Evolutionary conservation across 345 rosid genomes (phyloP).

Genomic region (Melaleuca quinquenervia): DNA sequence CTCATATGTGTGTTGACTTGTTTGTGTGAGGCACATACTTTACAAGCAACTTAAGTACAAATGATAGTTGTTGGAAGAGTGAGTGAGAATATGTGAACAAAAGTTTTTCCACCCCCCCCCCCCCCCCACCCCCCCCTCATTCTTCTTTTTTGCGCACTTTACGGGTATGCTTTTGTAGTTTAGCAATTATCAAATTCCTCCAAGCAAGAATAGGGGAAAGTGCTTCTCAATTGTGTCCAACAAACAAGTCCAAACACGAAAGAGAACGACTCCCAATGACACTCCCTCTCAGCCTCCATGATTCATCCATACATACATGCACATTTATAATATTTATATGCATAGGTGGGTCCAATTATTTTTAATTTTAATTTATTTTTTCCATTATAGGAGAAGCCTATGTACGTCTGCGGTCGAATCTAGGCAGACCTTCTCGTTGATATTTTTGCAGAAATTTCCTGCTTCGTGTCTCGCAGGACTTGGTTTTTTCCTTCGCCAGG

Average conservation of each 20-base stretch:
- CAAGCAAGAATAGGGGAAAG: background rate
- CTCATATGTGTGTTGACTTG: background rate
- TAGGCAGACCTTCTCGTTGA: background rate
- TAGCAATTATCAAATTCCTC: slow-evolving; percentile 7
- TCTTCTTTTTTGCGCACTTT: background rate
- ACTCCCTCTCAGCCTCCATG: background rate
- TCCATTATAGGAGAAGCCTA: background rate
- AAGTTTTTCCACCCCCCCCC: too few species aligned
- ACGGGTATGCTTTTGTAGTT: slow-evolving; percentile 4
- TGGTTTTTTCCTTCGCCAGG: background rate
- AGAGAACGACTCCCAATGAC: slow-evolving; percentile 2
- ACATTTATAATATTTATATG: too few species aligned
- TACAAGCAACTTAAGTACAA: background rate
- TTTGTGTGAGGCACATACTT: background rate
- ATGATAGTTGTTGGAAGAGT: background rate
- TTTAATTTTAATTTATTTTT: background rate
- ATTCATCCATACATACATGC: background rate
- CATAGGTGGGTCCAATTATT: background rate
- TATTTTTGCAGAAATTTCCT: background rate
- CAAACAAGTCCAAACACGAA: slow-evolving; percentile 1
- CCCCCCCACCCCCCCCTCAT: too few species aligned
- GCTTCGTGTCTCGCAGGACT: background rate
- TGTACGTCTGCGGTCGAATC: background rate
- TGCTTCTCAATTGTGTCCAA: slow-evolving; percentile 2
- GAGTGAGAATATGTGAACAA: background rate